phyloP scores from a whole-genome alignment of 106 monocot genomes.

The Dendrobium nobile region DNA sequence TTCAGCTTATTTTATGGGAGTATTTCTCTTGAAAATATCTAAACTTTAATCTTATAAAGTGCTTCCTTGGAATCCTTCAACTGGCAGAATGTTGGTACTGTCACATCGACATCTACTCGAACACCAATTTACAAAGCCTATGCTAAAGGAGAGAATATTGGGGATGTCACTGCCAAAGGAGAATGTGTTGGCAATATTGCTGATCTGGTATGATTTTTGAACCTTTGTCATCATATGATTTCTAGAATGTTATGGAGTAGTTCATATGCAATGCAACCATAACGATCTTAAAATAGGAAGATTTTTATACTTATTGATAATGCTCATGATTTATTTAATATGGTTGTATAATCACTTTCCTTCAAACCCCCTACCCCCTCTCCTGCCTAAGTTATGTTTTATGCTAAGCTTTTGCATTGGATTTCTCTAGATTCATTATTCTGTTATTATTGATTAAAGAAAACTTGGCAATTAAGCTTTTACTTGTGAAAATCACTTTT shows the following conservation, averaged over 20 bases:
- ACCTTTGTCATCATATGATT: neutral
- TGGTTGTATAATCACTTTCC: neutral
- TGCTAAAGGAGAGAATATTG: conserved; percentile 97
- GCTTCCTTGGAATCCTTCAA: neutral
- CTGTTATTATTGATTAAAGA: neutral
- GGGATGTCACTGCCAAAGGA: conserved; percentile 98
- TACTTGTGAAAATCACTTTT: neutral
- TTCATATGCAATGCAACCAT: neutral
- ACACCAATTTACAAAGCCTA: conserved; percentile 98
- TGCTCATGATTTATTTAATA: conserved; percentile 1
- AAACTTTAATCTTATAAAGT: neutral
- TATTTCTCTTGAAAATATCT: neutral
- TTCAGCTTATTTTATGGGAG: neutral
- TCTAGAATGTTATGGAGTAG: neutral
- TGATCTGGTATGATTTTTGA: conserved; percentile 67
- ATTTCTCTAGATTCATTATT: neutral
- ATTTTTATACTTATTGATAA: neutral
- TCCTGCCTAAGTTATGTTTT: neutral
- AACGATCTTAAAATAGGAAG: neutral
- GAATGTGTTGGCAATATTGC: conserved; percentile 98
- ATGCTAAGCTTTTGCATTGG: neutral
- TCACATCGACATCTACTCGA: conserved; percentile 94
- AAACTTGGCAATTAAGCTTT: neutral
- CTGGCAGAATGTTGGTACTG: conserved; percentile 92
- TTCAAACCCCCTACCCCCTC: neutral